Evolutionary conservation across 2,329 filamentous ascomycete species (phyloP).

Genomic region (Drechslerella coelobrocha): DNA sequence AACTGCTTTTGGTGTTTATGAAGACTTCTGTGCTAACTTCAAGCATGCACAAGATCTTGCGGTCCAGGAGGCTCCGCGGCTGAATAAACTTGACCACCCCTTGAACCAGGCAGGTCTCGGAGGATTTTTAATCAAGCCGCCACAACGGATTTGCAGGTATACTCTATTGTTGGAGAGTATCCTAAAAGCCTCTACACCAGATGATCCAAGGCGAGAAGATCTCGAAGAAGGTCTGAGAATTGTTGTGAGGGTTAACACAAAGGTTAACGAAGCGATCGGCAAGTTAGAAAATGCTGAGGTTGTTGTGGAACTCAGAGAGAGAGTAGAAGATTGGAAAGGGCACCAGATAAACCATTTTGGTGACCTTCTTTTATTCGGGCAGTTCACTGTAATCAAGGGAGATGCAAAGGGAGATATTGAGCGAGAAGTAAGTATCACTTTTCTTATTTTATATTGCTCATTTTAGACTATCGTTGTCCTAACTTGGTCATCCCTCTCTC

Average conservation of each 20-base stretch:
- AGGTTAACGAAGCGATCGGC: constrained; percentile 90
- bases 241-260: constrained; percentile 78
- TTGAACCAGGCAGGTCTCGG: constrained; percentile 53
- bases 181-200: constrained; percentile 78
- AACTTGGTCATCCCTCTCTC: constrained; percentile 39
- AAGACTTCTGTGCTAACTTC: constrained; percentile 90
- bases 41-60: constrained; percentile 54
- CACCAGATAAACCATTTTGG: constrained; percentile 91
- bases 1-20: constrained; percentile 82
- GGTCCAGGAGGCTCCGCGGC: constrained; percentile 51
- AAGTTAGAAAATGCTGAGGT: constrained; percentile 84
- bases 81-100: constrained; percentile 53
- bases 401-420: constrained; percentile 84
- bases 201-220: constrained; percentile 74
- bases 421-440: constrained; percentile 72
- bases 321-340: constrained; percentile 97
- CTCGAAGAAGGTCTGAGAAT: constrained; percentile 78
- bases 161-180: constrained; percentile 83
- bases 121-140: constrained; percentile 92
- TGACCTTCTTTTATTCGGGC: constrained; percentile 82
- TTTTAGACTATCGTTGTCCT: constrained; percentile 28
- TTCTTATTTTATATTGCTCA: not conserved
- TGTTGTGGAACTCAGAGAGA: constrained; percentile 76
- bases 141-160: constrained; percentile 94
- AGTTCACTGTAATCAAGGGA: constrained; percentile 86